These are phyloP conservation scores for Teratosphaeriaceae sp. DNA, from an alignment of 2,329 filamentous ascomycete genomes.

Conservation along the genomic window DNA sequence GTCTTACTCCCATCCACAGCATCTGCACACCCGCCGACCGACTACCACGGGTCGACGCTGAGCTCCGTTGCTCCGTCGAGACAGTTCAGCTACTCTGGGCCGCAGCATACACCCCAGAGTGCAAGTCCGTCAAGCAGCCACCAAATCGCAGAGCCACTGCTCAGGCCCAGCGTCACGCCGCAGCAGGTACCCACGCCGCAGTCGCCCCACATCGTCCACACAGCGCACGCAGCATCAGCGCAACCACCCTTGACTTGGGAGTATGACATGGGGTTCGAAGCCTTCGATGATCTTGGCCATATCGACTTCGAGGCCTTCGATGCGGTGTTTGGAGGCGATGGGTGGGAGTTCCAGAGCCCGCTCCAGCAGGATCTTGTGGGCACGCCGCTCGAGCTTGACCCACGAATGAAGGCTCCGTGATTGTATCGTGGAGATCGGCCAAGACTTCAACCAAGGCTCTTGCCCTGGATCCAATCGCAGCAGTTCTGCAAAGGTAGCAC, in stretches of 20 bases:
- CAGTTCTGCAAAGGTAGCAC: conserved; percentile 11
- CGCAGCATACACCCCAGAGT: no score
- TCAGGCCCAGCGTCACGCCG: neutral
- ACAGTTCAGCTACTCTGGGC: no score
- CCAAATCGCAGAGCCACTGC: no score
- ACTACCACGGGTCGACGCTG: no score
- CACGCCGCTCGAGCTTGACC: neutral
- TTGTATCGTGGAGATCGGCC: neutral
- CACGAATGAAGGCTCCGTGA: neutral
- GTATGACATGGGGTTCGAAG: neutral
- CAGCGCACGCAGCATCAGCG: neutral
- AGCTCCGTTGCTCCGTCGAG: no score
- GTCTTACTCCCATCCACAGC: no score
- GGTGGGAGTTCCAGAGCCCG: neutral
- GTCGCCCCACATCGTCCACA: neutral
- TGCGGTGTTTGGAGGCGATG: conserved; percentile 6
- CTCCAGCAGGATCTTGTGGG: neutral
- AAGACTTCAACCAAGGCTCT: neutral
- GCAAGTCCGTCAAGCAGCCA: no score
- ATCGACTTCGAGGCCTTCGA: conserved; percentile 11
- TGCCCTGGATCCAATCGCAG: conserved; percentile 9
- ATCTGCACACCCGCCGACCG: no score
- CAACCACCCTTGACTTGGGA: neutral
- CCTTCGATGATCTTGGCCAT: neutral
- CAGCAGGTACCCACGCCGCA: neutral